These are phyloP conservation scores for Aspergillus sparsus DNA, from an alignment of 495 filamentous ascomycete species.

Conservation along the genomic window DNA sequence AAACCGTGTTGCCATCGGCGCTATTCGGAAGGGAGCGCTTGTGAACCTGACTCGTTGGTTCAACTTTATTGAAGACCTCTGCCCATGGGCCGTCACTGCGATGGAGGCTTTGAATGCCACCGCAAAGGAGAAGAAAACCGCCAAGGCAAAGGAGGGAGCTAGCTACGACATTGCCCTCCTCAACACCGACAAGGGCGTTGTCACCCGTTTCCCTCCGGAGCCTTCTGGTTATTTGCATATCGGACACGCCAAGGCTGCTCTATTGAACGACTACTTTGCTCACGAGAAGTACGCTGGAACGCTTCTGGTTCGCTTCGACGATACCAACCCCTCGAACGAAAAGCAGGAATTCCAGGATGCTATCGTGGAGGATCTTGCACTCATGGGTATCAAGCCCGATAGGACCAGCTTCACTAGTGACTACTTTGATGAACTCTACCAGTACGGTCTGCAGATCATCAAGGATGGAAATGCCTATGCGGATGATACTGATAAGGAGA, in stretches of 20 bases:
- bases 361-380: constrained; percentile 79
- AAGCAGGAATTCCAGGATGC: constrained; percentile 89
- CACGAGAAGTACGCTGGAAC: constrained; percentile 85
- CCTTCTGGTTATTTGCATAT: constrained; percentile 95
- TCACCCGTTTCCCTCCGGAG: constrained; percentile 93
- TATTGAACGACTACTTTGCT: constrained; percentile 93
- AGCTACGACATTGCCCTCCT: constrained; percentile 89
- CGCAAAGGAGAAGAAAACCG: constrained; percentile 64
- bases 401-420: constrained; percentile 78
- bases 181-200: constrained; percentile 87
- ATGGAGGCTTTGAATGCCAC: constrained; percentile 62
- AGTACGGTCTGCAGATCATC: constrained; percentile 75
- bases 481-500: constrained; percentile 85
- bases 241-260: constrained; percentile 88
- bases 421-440: constrained; percentile 86
- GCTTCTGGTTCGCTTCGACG: constrained; percentile 82
- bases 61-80: constrained; percentile 76
- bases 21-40: constrained; percentile 75
- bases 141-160: constrained; percentile 76
- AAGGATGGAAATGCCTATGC: constrained; percentile 84
- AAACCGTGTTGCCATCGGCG: constrained; percentile 80
- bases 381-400: constrained; percentile 87
- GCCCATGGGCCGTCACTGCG: constrained; percentile 57
- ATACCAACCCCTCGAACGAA: constrained; percentile 93
- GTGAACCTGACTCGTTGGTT: constrained; percentile 88